These are phyloP conservation scores for Gossypium raimondii DNA, from an alignment of 345 rosid genomes.

Conservation along the genomic window DNA sequence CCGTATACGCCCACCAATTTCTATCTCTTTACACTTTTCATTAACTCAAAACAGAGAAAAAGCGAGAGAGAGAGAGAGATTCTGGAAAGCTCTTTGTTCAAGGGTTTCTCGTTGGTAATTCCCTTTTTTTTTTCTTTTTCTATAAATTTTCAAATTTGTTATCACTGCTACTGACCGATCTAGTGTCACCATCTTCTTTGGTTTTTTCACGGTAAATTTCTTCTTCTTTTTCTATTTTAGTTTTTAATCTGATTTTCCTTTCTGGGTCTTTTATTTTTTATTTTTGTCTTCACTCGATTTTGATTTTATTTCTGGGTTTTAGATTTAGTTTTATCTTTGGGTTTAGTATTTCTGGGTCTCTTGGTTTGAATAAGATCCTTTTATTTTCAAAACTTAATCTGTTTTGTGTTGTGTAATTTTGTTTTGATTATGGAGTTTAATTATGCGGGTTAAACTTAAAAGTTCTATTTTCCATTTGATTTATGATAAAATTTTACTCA, in stretches of 20 bases:
- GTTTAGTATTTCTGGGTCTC: not conserved
- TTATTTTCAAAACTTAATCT: not conserved
- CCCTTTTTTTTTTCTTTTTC: not conserved
- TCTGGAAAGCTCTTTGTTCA: conserved; percentile 24
- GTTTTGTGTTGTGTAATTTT: not conserved
- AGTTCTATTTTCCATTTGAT: not conserved
- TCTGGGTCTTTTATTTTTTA: not conserved
- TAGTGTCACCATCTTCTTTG: conserved; percentile 7
- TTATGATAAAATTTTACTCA: not conserved
- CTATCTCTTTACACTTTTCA: conserved; percentile 11
- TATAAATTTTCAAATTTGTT: not conserved
- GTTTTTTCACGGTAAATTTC: conserved; percentile 30
- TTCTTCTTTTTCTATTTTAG: not conserved
- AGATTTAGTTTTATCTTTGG: not conserved
- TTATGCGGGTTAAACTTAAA: not conserved
- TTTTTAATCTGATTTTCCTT: conserved; percentile 5
- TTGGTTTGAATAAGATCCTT: not conserved
- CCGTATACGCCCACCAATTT: conserved; percentile 41
- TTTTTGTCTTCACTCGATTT: not conserved
- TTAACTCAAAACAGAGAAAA: conserved; percentile 1
- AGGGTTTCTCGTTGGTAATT: conserved; percentile 19
- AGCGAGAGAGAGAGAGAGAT: not conserved
- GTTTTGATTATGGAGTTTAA: conserved; percentile 1
- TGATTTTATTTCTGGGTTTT: conserved; percentile 4
- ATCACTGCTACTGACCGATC: conserved; percentile 19